Evolutionary conservation across 2,329 filamentous ascomycete genomes (phyloP).

Genomic region (Dactylellina parvicollis): DNA sequence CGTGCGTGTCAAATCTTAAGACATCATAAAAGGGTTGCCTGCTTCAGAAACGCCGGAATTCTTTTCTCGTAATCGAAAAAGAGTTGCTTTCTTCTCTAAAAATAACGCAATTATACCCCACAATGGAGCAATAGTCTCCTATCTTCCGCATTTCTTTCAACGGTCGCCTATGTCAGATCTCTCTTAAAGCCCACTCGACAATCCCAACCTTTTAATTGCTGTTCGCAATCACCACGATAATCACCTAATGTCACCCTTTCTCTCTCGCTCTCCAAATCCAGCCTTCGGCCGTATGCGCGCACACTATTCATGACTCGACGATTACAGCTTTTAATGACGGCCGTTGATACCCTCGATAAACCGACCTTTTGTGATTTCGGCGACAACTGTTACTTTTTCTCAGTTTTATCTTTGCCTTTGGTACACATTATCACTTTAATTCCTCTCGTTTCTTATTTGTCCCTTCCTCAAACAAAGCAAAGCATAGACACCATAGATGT

Average conservation of each 20-base stretch:
- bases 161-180: conserved; percentile 17
- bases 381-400: conserved; percentile 6
- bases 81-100: conserved; percentile 9
- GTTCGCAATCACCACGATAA: conserved; percentile 11
- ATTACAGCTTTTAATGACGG: conserved; percentile 37
- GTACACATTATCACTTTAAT: conserved; percentile 30
- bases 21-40: not conserved
- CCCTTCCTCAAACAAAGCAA: conserved; percentile 17
- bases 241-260: conserved; percentile 12
- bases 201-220: not conserved
- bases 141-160: conserved; percentile 12
- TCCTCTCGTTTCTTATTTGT: conserved; percentile 3
- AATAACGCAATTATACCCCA: conserved; percentile 53
- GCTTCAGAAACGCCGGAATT: conserved; percentile 16
- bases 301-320: conserved; percentile 50
- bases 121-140: conserved; percentile 37
- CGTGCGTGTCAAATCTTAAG: conserved; percentile 43
- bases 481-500: conserved; percentile 55
- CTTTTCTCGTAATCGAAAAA: conserved; percentile 39
- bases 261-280: not conserved
- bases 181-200: conserved; percentile 36
- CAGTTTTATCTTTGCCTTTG: not conserved
- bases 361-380: conserved; percentile 10
- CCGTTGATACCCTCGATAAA: conserved; percentile 52
- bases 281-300: conserved; percentile 14